phyloP scores from a whole-genome alignment of 495 filamentous ascomycete species.

The Xylaria grammica region DNA sequence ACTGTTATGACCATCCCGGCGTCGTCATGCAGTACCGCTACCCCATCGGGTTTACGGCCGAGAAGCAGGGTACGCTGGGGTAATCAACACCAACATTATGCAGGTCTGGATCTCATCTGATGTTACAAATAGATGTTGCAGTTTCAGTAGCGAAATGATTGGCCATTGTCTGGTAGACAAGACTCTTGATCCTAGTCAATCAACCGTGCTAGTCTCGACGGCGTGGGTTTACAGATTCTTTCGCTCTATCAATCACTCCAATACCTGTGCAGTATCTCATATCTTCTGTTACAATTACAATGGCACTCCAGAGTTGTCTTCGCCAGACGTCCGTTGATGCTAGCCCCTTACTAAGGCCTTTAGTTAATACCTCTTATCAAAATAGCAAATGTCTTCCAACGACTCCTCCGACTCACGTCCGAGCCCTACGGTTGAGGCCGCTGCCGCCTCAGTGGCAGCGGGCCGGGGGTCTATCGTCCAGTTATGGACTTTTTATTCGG shows the following conservation, averaged over 20 bases:
- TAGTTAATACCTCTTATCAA: not conserved
- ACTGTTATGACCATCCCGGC: no score
- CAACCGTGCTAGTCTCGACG: no score
- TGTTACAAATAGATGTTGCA: no score
- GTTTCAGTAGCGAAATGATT: not conserved
- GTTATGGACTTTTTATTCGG: constrained; percentile 48
- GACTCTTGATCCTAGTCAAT: not conserved
- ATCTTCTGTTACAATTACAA: not conserved
- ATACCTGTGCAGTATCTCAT: not conserved
- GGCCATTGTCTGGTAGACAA: not conserved
- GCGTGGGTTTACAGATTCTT: not conserved
- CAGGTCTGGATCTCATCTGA: no score
- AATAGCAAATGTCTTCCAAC: constrained; percentile 8
- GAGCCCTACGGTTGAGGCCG: constrained; percentile 30
- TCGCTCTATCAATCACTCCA: not conserved
- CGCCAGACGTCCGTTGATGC: not conserved
- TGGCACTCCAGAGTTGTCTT: not conserved
- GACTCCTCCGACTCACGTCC: not conserved
- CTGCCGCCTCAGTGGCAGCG: constrained; percentile 36
- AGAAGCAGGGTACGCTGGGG: no score
- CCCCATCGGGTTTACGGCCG: no score
- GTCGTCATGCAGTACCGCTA: no score
- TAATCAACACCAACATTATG: no score
- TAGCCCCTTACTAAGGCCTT: not conserved
- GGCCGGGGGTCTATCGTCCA: constrained; percentile 40